phyloP scores from a whole-genome alignment of 176 grass and related monocot genomes.

The Chloris gayana region DNA sequence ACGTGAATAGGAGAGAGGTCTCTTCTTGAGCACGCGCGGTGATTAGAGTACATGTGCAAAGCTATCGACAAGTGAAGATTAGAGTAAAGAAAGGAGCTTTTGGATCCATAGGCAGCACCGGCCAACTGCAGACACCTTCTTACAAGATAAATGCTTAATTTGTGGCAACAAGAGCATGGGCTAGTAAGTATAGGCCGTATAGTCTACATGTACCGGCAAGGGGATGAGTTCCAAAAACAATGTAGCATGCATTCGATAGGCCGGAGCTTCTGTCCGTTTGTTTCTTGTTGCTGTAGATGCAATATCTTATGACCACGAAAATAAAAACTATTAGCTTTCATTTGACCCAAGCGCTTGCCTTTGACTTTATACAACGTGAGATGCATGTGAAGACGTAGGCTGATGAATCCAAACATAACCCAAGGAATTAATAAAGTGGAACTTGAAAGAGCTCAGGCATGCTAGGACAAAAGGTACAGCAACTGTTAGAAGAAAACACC shows the following conservation, averaged over 20 bases:
- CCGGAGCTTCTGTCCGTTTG: constrained; percentile 24
- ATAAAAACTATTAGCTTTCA: constrained; percentile 1
- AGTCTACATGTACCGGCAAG: neutral
- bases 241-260: constrained; percentile 1
- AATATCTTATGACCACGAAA: constrained; percentile 19
- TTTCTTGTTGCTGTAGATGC: constrained; percentile 14
- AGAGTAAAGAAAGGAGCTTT: neutral
- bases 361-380: constrained; percentile 30
- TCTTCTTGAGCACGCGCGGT: too few species aligned
- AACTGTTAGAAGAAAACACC: neutral
- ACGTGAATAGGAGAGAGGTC: too few species aligned
- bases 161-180: neutral
- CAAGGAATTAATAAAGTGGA: neutral
- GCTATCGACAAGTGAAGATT: too few species aligned
- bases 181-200: neutral
- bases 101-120: neutral
- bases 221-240: neutral
- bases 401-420: constrained; percentile 7
- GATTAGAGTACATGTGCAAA: too few species aligned
- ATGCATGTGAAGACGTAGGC: constrained; percentile 31
- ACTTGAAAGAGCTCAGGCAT: too few species aligned
- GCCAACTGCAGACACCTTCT: constrained; percentile 14
- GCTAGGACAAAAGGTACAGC: neutral
- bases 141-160: neutral
- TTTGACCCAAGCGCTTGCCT: constrained; percentile 18